These are phyloP conservation scores for Rhododendron molle DNA, from an alignment of 148 eudicot genomes.

Conservation along the genomic window DNA sequence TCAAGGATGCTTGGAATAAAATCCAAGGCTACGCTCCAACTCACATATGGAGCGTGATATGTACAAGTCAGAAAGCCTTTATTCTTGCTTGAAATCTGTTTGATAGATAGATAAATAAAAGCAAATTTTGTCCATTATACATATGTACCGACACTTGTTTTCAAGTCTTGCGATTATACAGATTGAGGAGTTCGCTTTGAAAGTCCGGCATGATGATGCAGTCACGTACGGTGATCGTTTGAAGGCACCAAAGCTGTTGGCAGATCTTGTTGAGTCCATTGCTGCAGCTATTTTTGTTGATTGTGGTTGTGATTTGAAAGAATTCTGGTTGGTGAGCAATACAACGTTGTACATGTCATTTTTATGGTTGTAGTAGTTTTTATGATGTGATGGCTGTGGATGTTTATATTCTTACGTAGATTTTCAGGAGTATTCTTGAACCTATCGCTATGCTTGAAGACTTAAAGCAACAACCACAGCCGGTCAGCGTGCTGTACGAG, in stretches of 20 bases:
- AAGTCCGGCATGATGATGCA: not conserved
- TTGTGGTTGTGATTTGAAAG: not conserved
- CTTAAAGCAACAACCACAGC: not conserved
- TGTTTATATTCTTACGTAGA: not conserved
- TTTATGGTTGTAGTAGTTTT: not conserved
- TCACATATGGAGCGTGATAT: too few species aligned
- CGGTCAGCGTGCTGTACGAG: not conserved
- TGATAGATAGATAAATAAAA: too few species aligned
- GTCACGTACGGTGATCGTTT: not conserved
- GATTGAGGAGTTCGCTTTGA: not conserved
- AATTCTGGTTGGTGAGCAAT: not conserved
- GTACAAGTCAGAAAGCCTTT: too few species aligned
- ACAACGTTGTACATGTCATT: not conserved
- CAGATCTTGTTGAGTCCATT: not conserved
- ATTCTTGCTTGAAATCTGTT: not conserved
- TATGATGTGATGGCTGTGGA: not conserved
- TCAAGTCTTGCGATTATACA: not conserved
- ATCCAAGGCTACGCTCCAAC: too few species aligned
- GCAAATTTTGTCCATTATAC: not conserved
- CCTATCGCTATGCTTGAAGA: not conserved
- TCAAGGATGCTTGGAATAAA: too few species aligned
- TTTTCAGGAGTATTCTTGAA: not conserved
- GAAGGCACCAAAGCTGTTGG: not conserved
- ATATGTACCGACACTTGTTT: not conserved
- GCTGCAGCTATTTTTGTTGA: not conserved